Evolutionary conservation across 1,284 basidiomycete species (phyloP).

Genomic region (Mrakiaceae sp.): DNA sequence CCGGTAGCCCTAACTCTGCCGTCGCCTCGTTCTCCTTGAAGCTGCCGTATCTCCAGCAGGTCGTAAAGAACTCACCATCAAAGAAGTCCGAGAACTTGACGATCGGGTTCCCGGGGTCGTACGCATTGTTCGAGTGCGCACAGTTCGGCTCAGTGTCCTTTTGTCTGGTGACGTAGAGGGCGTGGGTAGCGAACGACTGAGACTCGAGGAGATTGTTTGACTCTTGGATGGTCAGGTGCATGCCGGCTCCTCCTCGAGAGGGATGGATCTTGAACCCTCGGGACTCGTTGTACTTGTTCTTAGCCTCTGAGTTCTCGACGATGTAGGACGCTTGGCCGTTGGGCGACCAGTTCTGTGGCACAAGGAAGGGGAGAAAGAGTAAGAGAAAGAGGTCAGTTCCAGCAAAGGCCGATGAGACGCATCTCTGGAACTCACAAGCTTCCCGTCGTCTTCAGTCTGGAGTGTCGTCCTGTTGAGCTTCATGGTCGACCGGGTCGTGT

Average conservation of each 20-base stretch:
- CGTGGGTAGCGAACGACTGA: constrained; percentile 25
- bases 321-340: constrained; percentile 48
- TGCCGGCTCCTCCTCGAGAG: constrained; percentile 20
- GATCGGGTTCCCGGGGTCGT: constrained; percentile 20
- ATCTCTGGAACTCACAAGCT: constrained; percentile 15
- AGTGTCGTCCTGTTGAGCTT: constrained; percentile 38
- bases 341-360: constrained; percentile 42
- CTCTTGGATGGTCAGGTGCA: constrained; percentile 26
- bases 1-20: too few species aligned
- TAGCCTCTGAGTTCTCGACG: constrained; percentile 48
- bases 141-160: constrained; percentile 24
- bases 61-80: constrained; percentile 10
- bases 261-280: constrained; percentile 31
- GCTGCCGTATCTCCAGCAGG: too few species aligned
- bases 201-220: constrained; percentile 27
- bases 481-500: constrained; percentile 27
- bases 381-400: background rate
- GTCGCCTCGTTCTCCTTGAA: too few species aligned
- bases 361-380: background rate
- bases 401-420: too few species aligned
- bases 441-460: constrained; percentile 45
- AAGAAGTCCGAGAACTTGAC: constrained; percentile 2
- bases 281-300: constrained; percentile 35
- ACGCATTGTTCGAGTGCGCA: constrained; percentile 6
- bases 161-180: constrained; percentile 23